phyloP scores from a whole-genome alignment of 176 grass and related monocot genomes.

The Tuctoria greenei region DNA sequence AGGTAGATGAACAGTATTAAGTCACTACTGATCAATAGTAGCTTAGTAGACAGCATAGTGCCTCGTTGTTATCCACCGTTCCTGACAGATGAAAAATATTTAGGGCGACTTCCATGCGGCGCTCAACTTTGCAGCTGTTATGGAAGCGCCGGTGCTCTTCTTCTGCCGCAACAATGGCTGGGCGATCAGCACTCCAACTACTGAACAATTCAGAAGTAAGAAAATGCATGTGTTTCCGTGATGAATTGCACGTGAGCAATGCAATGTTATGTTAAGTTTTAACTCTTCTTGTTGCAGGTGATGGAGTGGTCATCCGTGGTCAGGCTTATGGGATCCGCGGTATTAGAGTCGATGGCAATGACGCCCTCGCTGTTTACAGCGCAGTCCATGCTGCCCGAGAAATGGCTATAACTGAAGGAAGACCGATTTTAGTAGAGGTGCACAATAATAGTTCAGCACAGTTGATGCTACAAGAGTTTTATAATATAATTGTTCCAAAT shows the following conservation, averaged over 20 bases:
- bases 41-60: neutral
- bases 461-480: too few species aligned
- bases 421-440: constrained; percentile 94
- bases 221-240: constrained; percentile 5
- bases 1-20: constrained; percentile 48
- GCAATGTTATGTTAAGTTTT: constrained; percentile 13
- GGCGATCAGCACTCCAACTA: constrained; percentile 93
- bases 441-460: neutral
- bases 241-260: neutral
- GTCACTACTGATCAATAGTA: neutral
- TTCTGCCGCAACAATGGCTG: constrained; percentile 99
- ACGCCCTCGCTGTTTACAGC: constrained; percentile 90
- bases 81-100: constrained; percentile 34
- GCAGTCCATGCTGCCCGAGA: constrained; percentile 79
- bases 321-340: constrained; percentile 89
- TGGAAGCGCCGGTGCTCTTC: constrained; percentile 85
- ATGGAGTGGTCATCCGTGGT: constrained; percentile 75
- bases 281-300: constrained; percentile 62
- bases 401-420: constrained; percentile 79
- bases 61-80: constrained; percentile 6
- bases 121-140: constrained; percentile 86
- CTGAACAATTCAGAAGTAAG: constrained; percentile 92
- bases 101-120: constrained; percentile 97
- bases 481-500: neutral
- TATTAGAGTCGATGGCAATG: constrained; percentile 89